Conservation (phyloP, 2,329 filamentous ascomycete species). For the Botrytis pseudocinerea region DNA sequence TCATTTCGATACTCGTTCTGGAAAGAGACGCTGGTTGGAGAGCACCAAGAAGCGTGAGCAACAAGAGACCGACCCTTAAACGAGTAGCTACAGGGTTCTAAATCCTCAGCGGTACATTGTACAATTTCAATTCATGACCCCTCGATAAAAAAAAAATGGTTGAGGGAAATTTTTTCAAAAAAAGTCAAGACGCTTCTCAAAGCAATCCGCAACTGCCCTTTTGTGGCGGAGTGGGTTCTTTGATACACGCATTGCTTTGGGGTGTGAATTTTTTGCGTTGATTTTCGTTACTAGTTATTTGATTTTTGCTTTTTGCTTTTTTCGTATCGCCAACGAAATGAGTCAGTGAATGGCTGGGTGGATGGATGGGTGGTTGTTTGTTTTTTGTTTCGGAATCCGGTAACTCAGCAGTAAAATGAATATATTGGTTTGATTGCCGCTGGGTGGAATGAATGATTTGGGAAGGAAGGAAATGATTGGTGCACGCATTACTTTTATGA, state of each 20-base stretch:
- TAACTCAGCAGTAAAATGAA: slow-evolving; percentile 10
- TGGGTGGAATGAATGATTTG: not conserved
- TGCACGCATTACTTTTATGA: slow-evolving; percentile 3
- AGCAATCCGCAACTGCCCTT: not conserved
- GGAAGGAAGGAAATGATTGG: not conserved
- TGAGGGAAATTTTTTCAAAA: not conserved
- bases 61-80: slow-evolving; percentile 25
- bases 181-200: not conserved
- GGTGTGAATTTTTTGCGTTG: not conserved
- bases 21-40: slow-evolving; percentile 75
- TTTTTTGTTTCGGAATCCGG: not conserved
- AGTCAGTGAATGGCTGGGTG: not conserved
- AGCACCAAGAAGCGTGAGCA: slow-evolving; percentile 47
- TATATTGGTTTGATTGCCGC: not conserved
- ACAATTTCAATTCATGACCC: not conserved
- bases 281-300: not conserved
- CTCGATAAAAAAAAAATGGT: not conserved
- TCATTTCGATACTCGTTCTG: slow-evolving; percentile 85
- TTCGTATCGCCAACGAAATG: not conserved
- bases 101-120: not conserved
- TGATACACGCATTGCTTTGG: not conserved
- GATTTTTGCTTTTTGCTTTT: not conserved
- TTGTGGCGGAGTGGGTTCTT: not conserved
- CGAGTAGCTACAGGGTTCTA: not conserved
- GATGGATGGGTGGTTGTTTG: not conserved